phyloP scores from a whole-genome alignment of 2,329 filamentous ascomycete genomes.

The Coniosporium tulheliwenetii region DNA sequence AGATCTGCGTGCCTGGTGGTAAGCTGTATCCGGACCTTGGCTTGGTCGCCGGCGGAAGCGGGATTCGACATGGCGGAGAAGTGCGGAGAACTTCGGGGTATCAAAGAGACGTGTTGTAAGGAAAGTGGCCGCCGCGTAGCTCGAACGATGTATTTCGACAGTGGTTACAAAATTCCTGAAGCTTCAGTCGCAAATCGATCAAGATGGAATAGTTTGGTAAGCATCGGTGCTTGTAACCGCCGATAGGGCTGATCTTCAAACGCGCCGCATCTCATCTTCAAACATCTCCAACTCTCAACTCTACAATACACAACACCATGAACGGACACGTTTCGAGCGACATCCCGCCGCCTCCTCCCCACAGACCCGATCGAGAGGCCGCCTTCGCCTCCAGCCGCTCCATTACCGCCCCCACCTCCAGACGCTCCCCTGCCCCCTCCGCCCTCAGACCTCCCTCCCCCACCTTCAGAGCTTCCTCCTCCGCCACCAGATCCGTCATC shows the following conservation, averaged over 20 bases:
- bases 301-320: neutral
- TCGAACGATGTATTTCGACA: no score
- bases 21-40: conserved; percentile 34
- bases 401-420: conserved; percentile 7
- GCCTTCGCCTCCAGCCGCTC: neutral
- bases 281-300: neutral
- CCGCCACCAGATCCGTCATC: conserved; percentile 8
- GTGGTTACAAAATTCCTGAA: no score
- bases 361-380: neutral
- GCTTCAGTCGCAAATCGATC: no score
- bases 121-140: no score
- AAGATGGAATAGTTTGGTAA: no score
- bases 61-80: no score
- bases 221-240: no score
- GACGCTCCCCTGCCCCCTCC: conserved; percentile 9
- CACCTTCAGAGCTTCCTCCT: conserved; percentile 2
- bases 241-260: neutral
- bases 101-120: no score
- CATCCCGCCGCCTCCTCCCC: neutral
- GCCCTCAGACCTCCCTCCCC: conserved; percentile 7
- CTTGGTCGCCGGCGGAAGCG: no score
- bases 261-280: neutral
- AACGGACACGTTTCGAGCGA: neutral
- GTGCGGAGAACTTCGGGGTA: no score
- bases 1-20: conserved; percentile 36